A percentile compares a stretch with the other conserved stretches of the same genome.
phyloP scores from a whole-genome alignment of 179 eudicot species.

The Heliamphora pulchella region DNA sequence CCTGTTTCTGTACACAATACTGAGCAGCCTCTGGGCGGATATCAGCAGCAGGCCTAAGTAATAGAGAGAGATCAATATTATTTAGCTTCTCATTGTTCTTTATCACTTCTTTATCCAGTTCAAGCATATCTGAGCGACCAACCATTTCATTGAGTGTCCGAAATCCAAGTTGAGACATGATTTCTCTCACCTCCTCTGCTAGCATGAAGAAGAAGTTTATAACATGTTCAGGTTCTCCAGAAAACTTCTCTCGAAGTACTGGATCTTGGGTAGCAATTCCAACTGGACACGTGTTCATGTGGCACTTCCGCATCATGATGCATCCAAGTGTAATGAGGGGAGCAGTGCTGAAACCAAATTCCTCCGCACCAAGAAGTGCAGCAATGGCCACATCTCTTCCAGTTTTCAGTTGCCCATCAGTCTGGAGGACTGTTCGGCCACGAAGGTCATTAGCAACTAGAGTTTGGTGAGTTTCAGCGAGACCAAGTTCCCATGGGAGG shows the following conservation, averaged over 20 bases:
- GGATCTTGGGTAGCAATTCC: constrained; percentile 99
- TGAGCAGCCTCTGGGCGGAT: constrained; percentile 94
- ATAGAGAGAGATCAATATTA: constrained; percentile 85
- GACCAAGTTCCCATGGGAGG: constrained; percentile 99
- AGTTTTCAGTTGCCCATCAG: constrained; percentile 93
- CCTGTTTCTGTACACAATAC: constrained; percentile 83
- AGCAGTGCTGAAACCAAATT: constrained; percentile 99
- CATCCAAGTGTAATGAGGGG: constrained; percentile 97
- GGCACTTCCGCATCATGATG: constrained; percentile 99
- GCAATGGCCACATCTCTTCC: constrained; percentile 99
- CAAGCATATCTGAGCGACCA: constrained; percentile 96
- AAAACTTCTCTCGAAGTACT: constrained; percentile 87
- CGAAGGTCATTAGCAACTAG: constrained; percentile 96
- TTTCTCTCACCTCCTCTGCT: constrained; percentile 96
- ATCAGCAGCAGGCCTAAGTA: constrained; percentile 85
- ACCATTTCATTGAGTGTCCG: constrained; percentile 80
- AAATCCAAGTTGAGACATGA: constrained; percentile 91
- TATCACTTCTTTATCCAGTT: constrained; percentile 62
- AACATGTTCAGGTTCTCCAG: constrained; percentile 97
- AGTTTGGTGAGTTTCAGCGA: constrained; percentile 99
- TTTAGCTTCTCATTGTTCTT: constrained; percentile 75
- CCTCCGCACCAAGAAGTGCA: constrained; percentile 98
- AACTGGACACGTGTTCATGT: constrained; percentile 96
- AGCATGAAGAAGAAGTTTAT: constrained; percentile 97
- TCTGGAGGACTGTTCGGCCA: constrained; percentile 83